A percentile compares a stretch with the other conserved stretches of the same genome.
phyloP scores from a whole-genome alignment of 305 asterid species.

The Solanum chacoense region DNA sequence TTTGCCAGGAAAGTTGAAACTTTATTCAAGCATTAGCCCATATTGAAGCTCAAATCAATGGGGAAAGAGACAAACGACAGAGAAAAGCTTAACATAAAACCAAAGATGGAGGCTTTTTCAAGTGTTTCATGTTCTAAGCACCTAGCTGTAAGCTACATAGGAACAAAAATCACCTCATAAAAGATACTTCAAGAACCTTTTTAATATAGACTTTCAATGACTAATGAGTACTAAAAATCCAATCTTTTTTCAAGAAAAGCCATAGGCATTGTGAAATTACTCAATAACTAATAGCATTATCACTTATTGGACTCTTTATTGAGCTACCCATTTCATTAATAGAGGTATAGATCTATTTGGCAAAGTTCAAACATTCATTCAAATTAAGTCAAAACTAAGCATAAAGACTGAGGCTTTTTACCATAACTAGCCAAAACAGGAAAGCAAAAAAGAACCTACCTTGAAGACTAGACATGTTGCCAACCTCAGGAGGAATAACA shows the following conservation, averaged over 20 bases:
- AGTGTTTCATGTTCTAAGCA: neutral
- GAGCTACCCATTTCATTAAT: neutral
- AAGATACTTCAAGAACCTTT: neutral
- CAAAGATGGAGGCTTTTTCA: neutral
- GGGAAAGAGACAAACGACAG: neutral
- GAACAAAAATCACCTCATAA: neutral
- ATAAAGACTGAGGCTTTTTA: neutral
- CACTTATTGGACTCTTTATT: neutral
- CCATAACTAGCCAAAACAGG: neutral
- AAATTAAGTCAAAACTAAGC: neutral
- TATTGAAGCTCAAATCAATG: neutral
- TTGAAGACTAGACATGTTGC: conserved; percentile 55
- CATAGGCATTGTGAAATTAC: neutral
- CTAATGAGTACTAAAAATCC: neutral
- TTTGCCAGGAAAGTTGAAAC: neutral
- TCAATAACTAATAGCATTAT: neutral
- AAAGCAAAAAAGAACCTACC: conserved; percentile 29
- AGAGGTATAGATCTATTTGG: neutral
- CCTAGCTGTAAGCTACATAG: neutral
- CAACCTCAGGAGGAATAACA: conserved; percentile 64
- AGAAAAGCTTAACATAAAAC: neutral
- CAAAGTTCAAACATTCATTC: neutral
- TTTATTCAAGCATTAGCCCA: neutral
- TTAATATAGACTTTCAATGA: neutral
- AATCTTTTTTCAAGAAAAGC: neutral